Evolutionary conservation across 1,284 basidiomycete species (phyloP), one percentile per base, ranked within the genome.

Genomic region (Pseudozyma tsukubaensis): DNA sequence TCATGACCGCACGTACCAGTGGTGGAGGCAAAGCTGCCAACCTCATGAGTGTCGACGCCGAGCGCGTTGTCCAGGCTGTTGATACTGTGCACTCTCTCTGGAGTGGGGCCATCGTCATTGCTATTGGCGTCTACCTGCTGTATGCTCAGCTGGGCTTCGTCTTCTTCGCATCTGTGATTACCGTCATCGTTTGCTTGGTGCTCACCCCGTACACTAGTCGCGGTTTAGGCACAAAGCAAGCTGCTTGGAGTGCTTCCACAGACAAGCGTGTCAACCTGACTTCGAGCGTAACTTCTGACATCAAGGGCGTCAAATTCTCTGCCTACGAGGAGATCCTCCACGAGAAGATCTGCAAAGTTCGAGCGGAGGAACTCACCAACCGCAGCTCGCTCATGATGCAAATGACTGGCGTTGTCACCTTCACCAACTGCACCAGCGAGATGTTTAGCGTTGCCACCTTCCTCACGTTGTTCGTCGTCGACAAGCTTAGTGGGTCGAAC

Each of bases 21-120:
- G 80, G 80, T 4, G 72, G 78, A 13, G 78, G 77, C 3, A 66
- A 69, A 43, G 76, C 76, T 2, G 77, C 77, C 43, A 81, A 79
- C 44, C 59, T 81, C 29, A 80, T 81, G 77, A 79, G 77, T 19
- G 78, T 79, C n/a, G 81, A 83, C 50, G 67, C 74, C 49, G 80
- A 83, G 52, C 66, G 80, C 14, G 68, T 83, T 51, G 70, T 81
- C 52, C 57, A 59, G 50, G 50, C 51, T 12, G 55, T 76, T 42
- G 52, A 70, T 44, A 50, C 70, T 34, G 13, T 79, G 14, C 78
- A 79, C 37, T 59, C 65, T 1, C 67, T 83, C 14, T 83, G 81
- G 72, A 73, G 72, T 14, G 71, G 69, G 8, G 21, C 68, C 29
- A 59, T 82, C 53, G 70, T 68, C 47, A 72, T 83, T 40, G 50